Conservation (phyloP, 805 yeast genomes). For the Wickerhamomyces hampshirensis region DNA sequence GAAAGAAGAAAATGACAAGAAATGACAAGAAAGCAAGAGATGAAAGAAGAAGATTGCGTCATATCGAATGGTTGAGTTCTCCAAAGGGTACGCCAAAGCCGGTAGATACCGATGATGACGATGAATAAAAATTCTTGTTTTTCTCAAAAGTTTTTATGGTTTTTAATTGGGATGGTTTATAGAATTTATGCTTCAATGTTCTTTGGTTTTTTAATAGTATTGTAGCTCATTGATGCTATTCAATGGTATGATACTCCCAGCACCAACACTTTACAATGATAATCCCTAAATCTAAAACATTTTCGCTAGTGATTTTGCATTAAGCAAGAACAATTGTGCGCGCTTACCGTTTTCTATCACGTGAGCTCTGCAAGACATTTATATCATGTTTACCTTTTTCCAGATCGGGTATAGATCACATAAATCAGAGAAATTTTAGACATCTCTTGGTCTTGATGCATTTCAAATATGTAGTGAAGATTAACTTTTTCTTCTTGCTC, state of each 20-base stretch:
- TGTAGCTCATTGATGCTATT: too few relatives aligned
- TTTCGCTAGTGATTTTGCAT: too few relatives aligned
- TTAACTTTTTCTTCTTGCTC: neutral
- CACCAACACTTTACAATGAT: too few relatives aligned
- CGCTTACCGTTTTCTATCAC: too few relatives aligned
- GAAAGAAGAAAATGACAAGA: slow-evolving; percentile 97
- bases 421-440: neutral
- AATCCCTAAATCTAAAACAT: too few relatives aligned
- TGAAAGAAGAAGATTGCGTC: slow-evolving; percentile 90
- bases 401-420: neutral
- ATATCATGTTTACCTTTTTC: neutral
- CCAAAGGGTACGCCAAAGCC: slow-evolving; percentile 99
- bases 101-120: slow-evolving; percentile 90
- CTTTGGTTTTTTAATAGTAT: too few relatives aligned
- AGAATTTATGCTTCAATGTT: neutral
- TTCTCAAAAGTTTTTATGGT: neutral
- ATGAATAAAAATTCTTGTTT: slow-evolving; percentile 30
- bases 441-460: too few relatives aligned
- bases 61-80: slow-evolving; percentile 89
- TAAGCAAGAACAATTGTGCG: too few relatives aligned
- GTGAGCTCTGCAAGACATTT: too few relatives aligned
- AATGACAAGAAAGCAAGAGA: slow-evolving; percentile 90
- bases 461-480: neutral
- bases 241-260: too few relatives aligned
- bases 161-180: neutral